Base-by-base conservation (phyloP, 345 rosid genomes). In the Aethionema arabicum region DNA sequence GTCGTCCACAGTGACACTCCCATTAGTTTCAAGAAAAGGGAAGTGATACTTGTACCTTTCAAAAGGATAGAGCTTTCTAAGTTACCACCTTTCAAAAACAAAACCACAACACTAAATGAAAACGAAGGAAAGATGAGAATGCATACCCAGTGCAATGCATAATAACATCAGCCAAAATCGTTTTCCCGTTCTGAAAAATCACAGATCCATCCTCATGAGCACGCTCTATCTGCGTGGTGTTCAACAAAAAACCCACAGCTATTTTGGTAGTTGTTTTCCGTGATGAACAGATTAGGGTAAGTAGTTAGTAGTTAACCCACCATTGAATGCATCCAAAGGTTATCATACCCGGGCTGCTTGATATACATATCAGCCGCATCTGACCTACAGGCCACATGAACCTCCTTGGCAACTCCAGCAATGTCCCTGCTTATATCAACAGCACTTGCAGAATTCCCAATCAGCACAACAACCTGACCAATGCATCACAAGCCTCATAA, bases 21-120 rank as follows among this genome's bases (percentile, higher is more conserved):
- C 93, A 29, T 67, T 69, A 52, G 90, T 86, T 54, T 85, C 88
- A n/a, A 91, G 90, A 76, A 91, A 91, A 13, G 98, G 95, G 68
- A 85, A 85, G 72, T 81, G 83, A 74, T 89, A 89, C 72, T 85
- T 86, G 81, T 85, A 91, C 86, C 98, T 91, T 63, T 3, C 30
- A 21, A 65, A 63, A 39, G 43, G 35, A 8, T 31, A 61, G 13
- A 21, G 31, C 9, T 35, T 35, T 14, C 11, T 56, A 4, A 6
- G 29, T 6, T 21, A 27, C 6, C 0, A 30, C 43, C 0, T 8
- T 3, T 5, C 15, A 0, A 16, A 35, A 21, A 36, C 5, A 5
- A 1, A 15, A 38, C 12, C 49, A 0, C 3, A 37, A 65, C 30
- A 27, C 21, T 5, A 39, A 42, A 31, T 43, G 6, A 21, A 43